Conservation (phyloP, 192 early-diverging fungal genomes). For the Coemansia sp. region DNA sequence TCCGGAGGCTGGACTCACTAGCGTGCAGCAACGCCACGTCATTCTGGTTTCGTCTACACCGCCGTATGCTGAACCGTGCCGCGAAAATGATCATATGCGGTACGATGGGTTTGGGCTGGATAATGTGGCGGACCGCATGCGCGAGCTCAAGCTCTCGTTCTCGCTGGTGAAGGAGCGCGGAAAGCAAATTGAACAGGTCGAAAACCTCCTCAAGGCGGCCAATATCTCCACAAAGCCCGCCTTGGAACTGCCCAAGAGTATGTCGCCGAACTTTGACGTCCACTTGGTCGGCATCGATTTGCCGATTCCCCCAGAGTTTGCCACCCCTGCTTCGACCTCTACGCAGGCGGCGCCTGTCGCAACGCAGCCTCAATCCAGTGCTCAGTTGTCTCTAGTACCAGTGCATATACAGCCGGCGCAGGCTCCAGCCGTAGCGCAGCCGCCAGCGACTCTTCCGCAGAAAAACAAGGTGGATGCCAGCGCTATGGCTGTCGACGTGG, state of each 20-base stretch:
- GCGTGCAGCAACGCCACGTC: slow-evolving; percentile 49
- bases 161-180: slow-evolving; percentile 51
- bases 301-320: slow-evolving; percentile 31
- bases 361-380: background rate
- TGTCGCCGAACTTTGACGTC: slow-evolving; percentile 46
- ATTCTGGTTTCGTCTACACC: slow-evolving; percentile 49
- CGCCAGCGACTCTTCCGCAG: slow-evolving; percentile 20
- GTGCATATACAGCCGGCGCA: slow-evolving; percentile 39
- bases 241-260: slow-evolving; percentile 33
- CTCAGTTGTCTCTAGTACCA: slow-evolving; percentile 5
- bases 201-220: slow-evolving; percentile 33
- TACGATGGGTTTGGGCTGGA: slow-evolving; percentile 47
- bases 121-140: slow-evolving; percentile 46
- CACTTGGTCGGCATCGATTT: slow-evolving; percentile 43
- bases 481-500: background rate
- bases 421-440: background rate
- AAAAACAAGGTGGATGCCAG: slow-evolving; percentile 31
- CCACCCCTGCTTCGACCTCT: background rate
- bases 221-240: slow-evolving; percentile 34
- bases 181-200: slow-evolving; percentile 39
- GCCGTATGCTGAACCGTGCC: slow-evolving; percentile 41
- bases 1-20: slow-evolving; percentile 41
- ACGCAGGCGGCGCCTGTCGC: slow-evolving; percentile 11
- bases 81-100: slow-evolving; percentile 46
- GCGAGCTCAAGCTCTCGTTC: slow-evolving; percentile 50